Evolutionary conservation across 108 stramenopile genomes (phyloP).

Genomic region (Poteriospumella lacustris): DNA sequence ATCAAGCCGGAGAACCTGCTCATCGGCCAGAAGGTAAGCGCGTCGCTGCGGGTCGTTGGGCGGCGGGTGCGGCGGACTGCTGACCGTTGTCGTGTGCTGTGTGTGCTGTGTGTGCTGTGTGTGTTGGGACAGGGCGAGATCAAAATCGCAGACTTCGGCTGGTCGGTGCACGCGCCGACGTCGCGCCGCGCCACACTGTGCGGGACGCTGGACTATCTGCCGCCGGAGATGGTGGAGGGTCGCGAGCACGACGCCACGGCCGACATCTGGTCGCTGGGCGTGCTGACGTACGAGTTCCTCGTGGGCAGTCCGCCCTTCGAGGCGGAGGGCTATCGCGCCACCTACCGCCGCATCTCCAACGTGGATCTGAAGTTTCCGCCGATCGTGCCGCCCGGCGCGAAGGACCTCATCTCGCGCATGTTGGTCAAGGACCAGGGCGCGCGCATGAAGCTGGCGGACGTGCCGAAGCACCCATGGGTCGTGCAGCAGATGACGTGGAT

Average conservation of each 20-base stretch:
- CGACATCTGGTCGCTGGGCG: constrained; percentile 61
- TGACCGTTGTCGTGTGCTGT: neutral
- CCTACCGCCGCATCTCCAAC: constrained; percentile 80
- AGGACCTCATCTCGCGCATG: constrained; percentile 79
- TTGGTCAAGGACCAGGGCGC: constrained; percentile 80
- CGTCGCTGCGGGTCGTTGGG: neutral
- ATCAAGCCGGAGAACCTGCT: constrained; percentile 98
- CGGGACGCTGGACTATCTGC: constrained; percentile 94
- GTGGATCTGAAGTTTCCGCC: constrained; percentile 87
- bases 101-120: no score
- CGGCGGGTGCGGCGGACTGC: neutral
- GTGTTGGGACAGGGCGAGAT: constrained; percentile 88
- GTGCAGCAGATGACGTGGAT: constrained; percentile 25
- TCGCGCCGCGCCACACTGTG: constrained; percentile 46
- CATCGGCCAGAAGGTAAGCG: constrained; percentile 59
- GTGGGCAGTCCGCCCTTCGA: constrained; percentile 92
- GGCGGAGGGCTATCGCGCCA: constrained; percentile 81
- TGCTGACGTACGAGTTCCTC: constrained; percentile 89
- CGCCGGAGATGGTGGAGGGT: constrained; percentile 95
- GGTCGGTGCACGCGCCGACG: constrained; percentile 90
- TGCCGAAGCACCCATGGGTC: constrained; percentile 88
- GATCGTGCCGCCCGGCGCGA: constrained; percentile 74
- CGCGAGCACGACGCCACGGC: constrained; percentile 54
- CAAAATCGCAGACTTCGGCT: constrained; percentile 99
- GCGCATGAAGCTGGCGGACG: constrained; percentile 68